Evolutionary conservation across 2,329 filamentous ascomycete species (phyloP).

Genomic region (Trichoderma sp.): DNA sequence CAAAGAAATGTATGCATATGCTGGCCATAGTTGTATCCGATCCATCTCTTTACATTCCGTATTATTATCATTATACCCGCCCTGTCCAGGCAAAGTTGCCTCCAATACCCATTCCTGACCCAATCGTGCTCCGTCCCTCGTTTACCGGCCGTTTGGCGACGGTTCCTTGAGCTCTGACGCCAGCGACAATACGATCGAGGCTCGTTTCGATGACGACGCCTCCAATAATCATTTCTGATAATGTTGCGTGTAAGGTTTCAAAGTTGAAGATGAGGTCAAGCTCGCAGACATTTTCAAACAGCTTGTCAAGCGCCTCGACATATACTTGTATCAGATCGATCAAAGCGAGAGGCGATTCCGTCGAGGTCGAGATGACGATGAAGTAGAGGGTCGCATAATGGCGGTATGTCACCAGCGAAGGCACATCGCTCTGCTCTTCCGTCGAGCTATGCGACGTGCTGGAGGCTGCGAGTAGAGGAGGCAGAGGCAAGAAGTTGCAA

Average conservation of each 20-base stretch:
- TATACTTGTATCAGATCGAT: constrained; percentile 98
- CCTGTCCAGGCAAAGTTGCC: constrained; percentile 59
- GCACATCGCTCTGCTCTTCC: constrained; percentile 79
- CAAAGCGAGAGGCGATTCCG: constrained; percentile 90
- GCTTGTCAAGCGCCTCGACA: constrained; percentile 88
- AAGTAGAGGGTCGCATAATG: constrained; percentile 99
- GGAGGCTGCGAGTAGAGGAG: constrained; percentile 64
- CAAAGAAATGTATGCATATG: constrained; percentile 28
- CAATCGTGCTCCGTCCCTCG: constrained; percentile 55
- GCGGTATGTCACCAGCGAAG: constrained; percentile 94
- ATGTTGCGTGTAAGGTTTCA: constrained; percentile 87
- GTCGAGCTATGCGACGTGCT: constrained; percentile 64
- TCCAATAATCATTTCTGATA: constrained; percentile 93
- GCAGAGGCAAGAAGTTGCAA: constrained; percentile 92
- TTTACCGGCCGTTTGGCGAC: constrained; percentile 80
- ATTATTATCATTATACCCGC: constrained; percentile 31
- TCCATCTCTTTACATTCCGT: constrained; percentile 21
- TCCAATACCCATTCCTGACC: constrained; percentile 56
- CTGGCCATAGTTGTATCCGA: constrained; percentile 26
- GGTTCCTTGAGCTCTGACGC: constrained; percentile 74
- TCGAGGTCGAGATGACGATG: constrained; percentile 95
- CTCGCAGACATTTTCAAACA: constrained; percentile 99
- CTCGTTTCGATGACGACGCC: constrained; percentile 94
- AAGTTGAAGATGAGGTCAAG: constrained; percentile 99
- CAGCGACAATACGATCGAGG: constrained; percentile 82